Evolutionary conservation across 164 flowering plant genomes (phyloP).

Genomic region (Tetracentron sinense): DNA sequence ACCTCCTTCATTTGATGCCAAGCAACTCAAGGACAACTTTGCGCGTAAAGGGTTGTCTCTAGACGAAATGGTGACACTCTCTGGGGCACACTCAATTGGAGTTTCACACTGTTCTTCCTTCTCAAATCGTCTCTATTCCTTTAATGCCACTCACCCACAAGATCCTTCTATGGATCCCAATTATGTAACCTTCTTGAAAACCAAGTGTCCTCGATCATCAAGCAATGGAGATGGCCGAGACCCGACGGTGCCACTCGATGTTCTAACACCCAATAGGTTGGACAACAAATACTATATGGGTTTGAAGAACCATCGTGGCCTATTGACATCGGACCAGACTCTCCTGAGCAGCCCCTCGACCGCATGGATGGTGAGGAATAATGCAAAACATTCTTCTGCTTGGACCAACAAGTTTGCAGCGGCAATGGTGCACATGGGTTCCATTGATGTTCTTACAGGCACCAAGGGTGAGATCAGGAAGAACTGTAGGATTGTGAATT

Average conservation of each 20-base stretch:
- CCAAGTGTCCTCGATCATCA: constrained; percentile 23
- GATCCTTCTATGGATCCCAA: constrained; percentile 30
- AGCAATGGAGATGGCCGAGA: background rate
- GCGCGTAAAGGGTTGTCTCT: constrained; percentile 11
- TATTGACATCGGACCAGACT: constrained; percentile 31
- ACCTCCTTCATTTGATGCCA: constrained; percentile 8
- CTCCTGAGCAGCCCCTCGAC: constrained; percentile 19
- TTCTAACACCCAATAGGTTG: constrained; percentile 15
- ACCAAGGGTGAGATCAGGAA: constrained; percentile 31
- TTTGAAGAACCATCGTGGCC: constrained; percentile 7
- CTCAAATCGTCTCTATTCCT: constrained; percentile 20
- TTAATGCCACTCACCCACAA: constrained; percentile 17
- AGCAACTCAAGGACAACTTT: constrained; percentile 8
- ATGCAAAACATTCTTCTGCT: constrained; percentile 12
- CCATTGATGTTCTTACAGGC: constrained; percentile 33
- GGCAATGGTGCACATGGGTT: constrained; percentile 39
- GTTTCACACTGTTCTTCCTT: constrained; percentile 20
- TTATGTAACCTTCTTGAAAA: constrained; percentile 22
- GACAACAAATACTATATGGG: constrained; percentile 30
- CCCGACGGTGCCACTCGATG: constrained; percentile 19
- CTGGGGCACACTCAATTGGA: constrained; percentile 21
- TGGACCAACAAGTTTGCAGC: constrained; percentile 27
- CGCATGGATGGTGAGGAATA: constrained; percentile 12
- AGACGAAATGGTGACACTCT: constrained; percentile 21
- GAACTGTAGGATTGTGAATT: constrained; percentile 24